Evolutionary conservation across 1,284 basidiomycete species (phyloP).

Genomic region (Boletus semigastroideus): DNA sequence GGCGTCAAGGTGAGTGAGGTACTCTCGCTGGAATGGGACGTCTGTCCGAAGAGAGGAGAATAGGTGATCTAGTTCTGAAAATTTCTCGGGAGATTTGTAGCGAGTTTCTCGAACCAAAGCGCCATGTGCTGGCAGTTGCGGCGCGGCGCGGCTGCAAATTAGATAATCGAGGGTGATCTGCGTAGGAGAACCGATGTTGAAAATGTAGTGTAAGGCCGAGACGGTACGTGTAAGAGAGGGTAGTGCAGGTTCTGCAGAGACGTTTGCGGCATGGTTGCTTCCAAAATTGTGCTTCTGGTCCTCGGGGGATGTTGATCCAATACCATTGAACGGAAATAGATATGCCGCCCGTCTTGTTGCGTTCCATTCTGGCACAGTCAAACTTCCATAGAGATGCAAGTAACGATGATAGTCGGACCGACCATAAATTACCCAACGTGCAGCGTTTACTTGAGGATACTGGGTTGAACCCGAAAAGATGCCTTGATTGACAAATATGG

Average conservation of each 20-base stretch:
- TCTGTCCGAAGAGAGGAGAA: not conserved
- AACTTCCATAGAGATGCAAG: no score
- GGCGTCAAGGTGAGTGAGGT: not conserved
- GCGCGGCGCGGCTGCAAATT: not conserved
- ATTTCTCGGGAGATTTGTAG: not conserved
- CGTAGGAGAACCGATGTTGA: no score
- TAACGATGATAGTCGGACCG: no score
- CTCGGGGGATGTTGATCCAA: not conserved
- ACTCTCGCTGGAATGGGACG: not conserved
- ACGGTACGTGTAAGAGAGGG: no score
- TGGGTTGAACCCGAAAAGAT: not conserved
- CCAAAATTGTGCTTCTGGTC: not conserved
- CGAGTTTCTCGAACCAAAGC: not conserved
- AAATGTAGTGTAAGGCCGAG: not conserved
- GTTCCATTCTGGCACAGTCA: no score
- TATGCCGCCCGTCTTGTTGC: not conserved
- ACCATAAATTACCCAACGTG: fast-evolving
- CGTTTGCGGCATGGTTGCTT: no score
- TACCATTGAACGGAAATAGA: not conserved
- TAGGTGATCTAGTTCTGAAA: not conserved
- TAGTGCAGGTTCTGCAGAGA: no score
- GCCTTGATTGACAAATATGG: conserved; percentile 2
- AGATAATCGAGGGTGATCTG: conserved; percentile 1
- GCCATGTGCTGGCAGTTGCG: not conserved
- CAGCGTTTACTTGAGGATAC: not conserved